phyloP scores from a whole-genome alignment of 176 grass and related monocot species.

The Pontederia crassipes region DNA sequence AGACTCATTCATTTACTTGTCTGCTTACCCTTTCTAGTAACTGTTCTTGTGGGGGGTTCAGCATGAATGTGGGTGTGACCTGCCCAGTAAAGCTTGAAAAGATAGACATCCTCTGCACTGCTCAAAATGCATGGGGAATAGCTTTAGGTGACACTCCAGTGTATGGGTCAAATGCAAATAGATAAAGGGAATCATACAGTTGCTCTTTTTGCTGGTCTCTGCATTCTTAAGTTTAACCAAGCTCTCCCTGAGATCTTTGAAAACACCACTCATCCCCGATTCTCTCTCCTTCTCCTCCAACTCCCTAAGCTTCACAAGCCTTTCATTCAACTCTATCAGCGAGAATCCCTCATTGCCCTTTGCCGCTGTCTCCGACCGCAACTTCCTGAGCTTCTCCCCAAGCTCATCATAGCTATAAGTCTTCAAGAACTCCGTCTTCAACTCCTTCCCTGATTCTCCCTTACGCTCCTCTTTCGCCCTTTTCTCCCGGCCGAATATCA shows the following conservation, averaged over 20 bases:
- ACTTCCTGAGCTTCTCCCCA: conserved; percentile 42
- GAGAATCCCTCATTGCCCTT: conserved; percentile 62
- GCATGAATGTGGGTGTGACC: conserved; percentile 23
- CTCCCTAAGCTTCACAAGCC: conserved; percentile 50
- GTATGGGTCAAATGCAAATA: too few species aligned
- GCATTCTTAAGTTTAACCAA: background rate
- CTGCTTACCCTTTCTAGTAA: conserved; percentile 65
- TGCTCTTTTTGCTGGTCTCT: conserved; percentile 2
- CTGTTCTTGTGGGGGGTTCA: conserved; percentile 59
- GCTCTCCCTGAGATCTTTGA: background rate
- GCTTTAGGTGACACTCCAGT: too few species aligned
- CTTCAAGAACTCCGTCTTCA: conserved; percentile 23
- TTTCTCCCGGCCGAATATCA: conserved; percentile 11
- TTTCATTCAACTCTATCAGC: conserved; percentile 53
- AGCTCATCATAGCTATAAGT: conserved; percentile 41
- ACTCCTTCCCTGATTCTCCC: background rate
- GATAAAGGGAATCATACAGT: background rate
- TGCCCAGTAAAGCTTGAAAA: conserved; percentile 27
- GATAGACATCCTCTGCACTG: conserved; percentile 19
- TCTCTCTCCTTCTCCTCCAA: conserved; percentile 32
- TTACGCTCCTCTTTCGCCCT: conserved; percentile 10
- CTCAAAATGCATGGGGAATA: background rate
- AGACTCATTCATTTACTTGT: too few species aligned
- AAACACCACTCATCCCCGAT: background rate
- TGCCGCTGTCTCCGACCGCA: conserved; percentile 33